A percentile compares a stretch with the other conserved stretches of the same genome.
These are phyloP conservation scores for Chlamydomonas applanata DNA, from an alignment of 139 green algal genomes.

Conservation along the genomic window DNA sequence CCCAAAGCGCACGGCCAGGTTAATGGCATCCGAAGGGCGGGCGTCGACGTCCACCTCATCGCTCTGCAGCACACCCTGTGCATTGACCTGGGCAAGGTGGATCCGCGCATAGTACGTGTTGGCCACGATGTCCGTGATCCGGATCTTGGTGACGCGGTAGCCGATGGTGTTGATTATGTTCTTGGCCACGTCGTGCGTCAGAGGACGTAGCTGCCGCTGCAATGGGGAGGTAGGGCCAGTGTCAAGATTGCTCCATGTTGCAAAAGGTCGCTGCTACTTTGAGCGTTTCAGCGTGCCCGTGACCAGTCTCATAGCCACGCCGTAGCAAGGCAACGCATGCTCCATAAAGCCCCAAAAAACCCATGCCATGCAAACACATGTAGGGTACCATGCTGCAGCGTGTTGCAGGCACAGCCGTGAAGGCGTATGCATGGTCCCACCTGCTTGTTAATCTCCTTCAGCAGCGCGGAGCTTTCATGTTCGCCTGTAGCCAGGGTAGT, in stretches of 20 bases:
- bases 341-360: no score
- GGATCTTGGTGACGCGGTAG: slow-evolving; percentile 46
- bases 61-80: slow-evolving; percentile 13
- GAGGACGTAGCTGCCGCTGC: slow-evolving; percentile 31
- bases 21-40: slow-evolving; percentile 77
- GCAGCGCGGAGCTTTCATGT: slow-evolving; percentile 45
- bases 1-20: slow-evolving; percentile 77
- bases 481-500: slow-evolving; percentile 29
- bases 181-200: slow-evolving; percentile 65
- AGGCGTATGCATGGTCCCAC: no score
- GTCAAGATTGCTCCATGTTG: background rate
- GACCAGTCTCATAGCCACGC: no score
- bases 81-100: slow-evolving; percentile 32
- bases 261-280: no score
- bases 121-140: slow-evolving; percentile 55
- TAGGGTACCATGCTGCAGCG: no score
- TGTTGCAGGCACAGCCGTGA: no score
- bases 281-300: no score
- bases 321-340: no score
- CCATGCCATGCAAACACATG: no score
- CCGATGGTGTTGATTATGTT: slow-evolving; percentile 48
- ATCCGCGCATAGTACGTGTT: slow-evolving; percentile 65
- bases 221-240: no score
- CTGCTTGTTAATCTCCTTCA: slow-evolving; percentile 49
- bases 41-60: slow-evolving; percentile 71